Conservation (phyloP, 768 basidiomycete species). For the Panaeolus papilionaceus region DNA sequence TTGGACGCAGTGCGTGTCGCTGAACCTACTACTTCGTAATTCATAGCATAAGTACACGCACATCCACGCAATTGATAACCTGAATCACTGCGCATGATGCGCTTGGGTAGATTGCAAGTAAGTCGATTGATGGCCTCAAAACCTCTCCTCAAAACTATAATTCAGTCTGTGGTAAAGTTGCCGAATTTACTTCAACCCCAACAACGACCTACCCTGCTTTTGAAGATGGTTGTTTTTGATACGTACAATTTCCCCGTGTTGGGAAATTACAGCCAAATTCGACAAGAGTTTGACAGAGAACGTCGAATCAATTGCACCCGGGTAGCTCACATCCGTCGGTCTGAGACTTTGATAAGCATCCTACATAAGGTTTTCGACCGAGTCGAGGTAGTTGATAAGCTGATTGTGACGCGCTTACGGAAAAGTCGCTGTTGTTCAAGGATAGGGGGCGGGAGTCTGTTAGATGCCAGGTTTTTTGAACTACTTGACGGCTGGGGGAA, state of each 20-base stretch:
- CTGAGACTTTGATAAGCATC: neutral
- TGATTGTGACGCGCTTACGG: neutral
- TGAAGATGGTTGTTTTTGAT: neutral
- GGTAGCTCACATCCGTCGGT: slow-evolving; percentile 3
- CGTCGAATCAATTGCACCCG: neutral
- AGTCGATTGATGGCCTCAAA: neutral
- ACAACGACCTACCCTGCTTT: neutral
- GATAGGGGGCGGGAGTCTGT: neutral
- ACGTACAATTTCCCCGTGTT: neutral
- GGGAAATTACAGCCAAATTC: neutral
- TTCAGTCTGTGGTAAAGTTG: neutral
- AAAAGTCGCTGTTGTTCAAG: neutral
- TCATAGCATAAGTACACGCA: too few relatives aligned
- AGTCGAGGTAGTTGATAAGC: slow-evolving; percentile 8
- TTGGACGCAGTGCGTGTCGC: neutral
- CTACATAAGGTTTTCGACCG: neutral
- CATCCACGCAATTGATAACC: neutral
- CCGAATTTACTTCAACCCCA: neutral
- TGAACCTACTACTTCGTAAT: too few relatives aligned
- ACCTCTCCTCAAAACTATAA: neutral
- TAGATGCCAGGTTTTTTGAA: neutral
- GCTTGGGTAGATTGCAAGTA: too few relatives aligned
- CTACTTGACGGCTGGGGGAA: neutral
- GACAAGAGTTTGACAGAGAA: neutral
- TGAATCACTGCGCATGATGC: neutral